A percentile compares a stretch with the other conserved stretches of the same genome.
Conservation (phyloP, 2,329 filamentous ascomycete genomes). For the Podosphaera aphanis region DNA sequence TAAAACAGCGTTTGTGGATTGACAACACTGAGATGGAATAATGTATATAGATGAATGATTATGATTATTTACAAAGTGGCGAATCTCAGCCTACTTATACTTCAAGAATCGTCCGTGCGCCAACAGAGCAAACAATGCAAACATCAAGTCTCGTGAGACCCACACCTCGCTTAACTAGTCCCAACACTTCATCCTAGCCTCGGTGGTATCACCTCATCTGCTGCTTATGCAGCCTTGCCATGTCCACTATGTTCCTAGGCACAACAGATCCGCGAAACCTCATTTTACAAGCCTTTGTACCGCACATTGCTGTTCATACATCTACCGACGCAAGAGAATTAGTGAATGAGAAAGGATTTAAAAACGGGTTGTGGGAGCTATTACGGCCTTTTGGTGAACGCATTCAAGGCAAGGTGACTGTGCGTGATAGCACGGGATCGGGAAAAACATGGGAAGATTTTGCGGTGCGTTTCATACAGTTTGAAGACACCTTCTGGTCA, state of each 20-base stretch:
- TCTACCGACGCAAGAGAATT: constrained; percentile 68
- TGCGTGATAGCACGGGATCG: constrained; percentile 71
- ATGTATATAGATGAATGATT: too few species aligned
- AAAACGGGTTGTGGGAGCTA: constrained; percentile 60
- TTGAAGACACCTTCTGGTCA: constrained; percentile 34
- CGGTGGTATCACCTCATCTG: too few species aligned
- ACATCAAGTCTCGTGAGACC: too few species aligned
- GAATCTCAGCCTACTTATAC: constrained; percentile 32
- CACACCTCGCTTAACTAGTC: too few species aligned
- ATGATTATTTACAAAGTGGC: constrained; percentile 31
- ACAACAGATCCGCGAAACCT: constrained; percentile 37
- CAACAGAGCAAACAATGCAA: too few species aligned
- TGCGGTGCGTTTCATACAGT: constrained; percentile 59
- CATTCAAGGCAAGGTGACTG: constrained; percentile 66
- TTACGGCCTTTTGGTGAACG: constrained; percentile 77
- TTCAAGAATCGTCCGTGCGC: too few species aligned
- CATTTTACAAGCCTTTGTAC: constrained; percentile 67
- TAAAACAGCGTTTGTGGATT: too few species aligned
- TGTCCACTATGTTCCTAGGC: constrained; percentile 30
- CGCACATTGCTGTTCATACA: constrained; percentile 69
- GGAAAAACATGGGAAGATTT: constrained; percentile 76
- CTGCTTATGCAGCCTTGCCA: too few species aligned
- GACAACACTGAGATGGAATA: too few species aligned
- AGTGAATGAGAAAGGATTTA: constrained; percentile 62
- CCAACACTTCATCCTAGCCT: too few species aligned